These are phyloP conservation scores for Hemileccinum impolitum DNA, from an alignment of 768 basidiomycete genomes.

Conservation along the genomic window DNA sequence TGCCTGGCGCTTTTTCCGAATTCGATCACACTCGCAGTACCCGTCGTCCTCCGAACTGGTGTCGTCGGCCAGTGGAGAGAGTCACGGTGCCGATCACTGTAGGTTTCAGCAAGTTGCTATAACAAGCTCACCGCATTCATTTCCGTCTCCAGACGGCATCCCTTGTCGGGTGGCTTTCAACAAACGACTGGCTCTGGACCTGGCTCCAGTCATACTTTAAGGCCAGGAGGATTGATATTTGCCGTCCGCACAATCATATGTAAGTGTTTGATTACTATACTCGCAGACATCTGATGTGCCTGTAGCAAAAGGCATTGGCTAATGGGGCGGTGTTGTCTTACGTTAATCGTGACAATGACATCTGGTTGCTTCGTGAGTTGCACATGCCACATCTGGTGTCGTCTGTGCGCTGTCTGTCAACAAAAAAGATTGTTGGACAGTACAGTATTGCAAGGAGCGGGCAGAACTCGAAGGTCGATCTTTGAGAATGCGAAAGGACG, in stretches of 20 bases:
- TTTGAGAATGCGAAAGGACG: neutral
- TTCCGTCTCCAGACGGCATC: slow-evolving; percentile 6
- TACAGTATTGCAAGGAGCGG: neutral
- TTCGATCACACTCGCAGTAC: no score
- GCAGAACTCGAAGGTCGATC: neutral
- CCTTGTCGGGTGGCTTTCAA: slow-evolving; percentile 9
- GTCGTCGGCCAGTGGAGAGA: no score
- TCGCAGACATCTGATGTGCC: neutral
- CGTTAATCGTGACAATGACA: slow-evolving; percentile 1
- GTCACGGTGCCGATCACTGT: slow-evolving; percentile 1
- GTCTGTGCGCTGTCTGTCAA: slow-evolving; percentile 4
- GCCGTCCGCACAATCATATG: slow-evolving; percentile 13
- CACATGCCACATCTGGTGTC: slow-evolving; percentile 2
- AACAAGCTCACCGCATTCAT: neutral
- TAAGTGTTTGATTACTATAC: neutral
- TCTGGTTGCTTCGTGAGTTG: neutral
- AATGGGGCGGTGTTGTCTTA: slow-evolving; percentile 4
- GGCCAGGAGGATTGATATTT: neutral
- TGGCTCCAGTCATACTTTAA: slow-evolving; percentile 13
- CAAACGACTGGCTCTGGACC: slow-evolving; percentile 7
- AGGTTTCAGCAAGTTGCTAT: neutral
- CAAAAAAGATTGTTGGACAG: neutral
- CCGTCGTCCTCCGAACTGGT: no score
- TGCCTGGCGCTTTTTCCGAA: no score
- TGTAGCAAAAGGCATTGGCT: slow-evolving; percentile 12